Evolutionary conservation across 148 eudicot genomes (phyloP), one percentile per base, ranked within the genome.

Genomic region (Pharnaceum exiguum): DNA sequence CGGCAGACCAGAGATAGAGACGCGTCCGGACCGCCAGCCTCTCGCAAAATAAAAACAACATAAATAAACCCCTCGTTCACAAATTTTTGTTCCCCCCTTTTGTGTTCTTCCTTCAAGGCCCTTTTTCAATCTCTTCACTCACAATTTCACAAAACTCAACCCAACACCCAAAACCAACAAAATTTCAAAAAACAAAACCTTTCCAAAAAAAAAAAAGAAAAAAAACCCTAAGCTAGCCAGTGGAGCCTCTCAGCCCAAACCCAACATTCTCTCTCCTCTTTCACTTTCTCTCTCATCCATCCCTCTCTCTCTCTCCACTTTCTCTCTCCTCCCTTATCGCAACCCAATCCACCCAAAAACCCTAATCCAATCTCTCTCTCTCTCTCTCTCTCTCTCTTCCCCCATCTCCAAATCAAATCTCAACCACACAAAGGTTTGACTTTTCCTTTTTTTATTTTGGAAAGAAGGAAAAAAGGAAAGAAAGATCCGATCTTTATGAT

Each of bases 231-330:
- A n/a, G n/a, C n/a, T n/a, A n/a, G n/a, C n/a, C n/a, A n/a, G n/a
- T n/a, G n/a, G n/a, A n/a, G n/a, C n/a, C n/a, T 36, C 64, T 59
- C 38, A 33, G 23, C 29, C 29, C 51, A 57, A 76, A 76, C 69
- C 80, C 80, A 60, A 67, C 51, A 33, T 55, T 30, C 15, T 19
- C 5, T 32, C 19, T 46, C 16, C 50, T 27, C 36, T 16, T 18
- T 27, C 30, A 6, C 29, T 63, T 46, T 65, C 68, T 57, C 68
- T 49, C 63, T 61, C 76, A 27, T 60, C 71, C 27, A 51, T 54
- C 57, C 64, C 52, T 65, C 58, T 18, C 35, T 46, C 56, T 40
- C 59, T 52, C 56, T 51, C 63, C 23, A 25, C 53, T 46, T 29
- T 57, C 57, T 50, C 48, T 61, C 56, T 25, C 47, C 62, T 36